Base-by-base conservation (phyloP, 176 grass and related monocot genomes). In the Otatea glauca region DNA sequence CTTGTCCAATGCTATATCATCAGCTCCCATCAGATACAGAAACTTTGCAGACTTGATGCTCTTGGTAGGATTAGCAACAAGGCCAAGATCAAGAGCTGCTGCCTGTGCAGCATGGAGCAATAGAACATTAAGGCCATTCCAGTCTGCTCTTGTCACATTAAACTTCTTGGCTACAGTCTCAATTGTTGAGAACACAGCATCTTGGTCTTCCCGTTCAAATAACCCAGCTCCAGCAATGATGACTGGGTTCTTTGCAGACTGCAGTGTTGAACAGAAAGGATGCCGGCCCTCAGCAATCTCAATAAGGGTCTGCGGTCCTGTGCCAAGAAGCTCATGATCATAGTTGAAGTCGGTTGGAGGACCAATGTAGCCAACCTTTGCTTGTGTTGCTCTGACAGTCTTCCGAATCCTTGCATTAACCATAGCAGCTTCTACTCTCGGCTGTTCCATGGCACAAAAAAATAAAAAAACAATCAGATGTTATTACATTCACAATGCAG, bases 1-100 rank as follows among this genome's bases (percentile, higher is more conserved):
- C 65, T 91, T 94, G 50, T 96, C 93, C 71, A 99, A 85, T 82
- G 70, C 80, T 63, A 92, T 74, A 71, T 99, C 97, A 83, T 99
- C 97, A 44, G 97, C 93, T 70, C 97, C 97, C 97, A 99, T 96
- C 80, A 99, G 83, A 86, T 96, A 99, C 58, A 99, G 73, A 64
- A 99, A 99, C 65, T 96, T 96, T 12, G 91, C 86, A n/a, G 90
- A 92, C 75, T 88, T 86, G 54, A 96, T 91, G 38, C 88, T 89
- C 65, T 92, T 86, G 0, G 69, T 73, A 21, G 89, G 93, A 86
- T 88, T 99, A 51, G 91, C 80, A 9, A 99, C 45, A 9, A 99
- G 89, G 16, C 97, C 93, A 71, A 99, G 89, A 80, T 99, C 97
- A 69, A 99, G 93, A 67, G 97, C 90, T 60, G 97, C 93, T 24